Evolutionary conservation across 345 rosid genomes (phyloP).

Genomic region (Diplotaxis tenuifolia): DNA sequence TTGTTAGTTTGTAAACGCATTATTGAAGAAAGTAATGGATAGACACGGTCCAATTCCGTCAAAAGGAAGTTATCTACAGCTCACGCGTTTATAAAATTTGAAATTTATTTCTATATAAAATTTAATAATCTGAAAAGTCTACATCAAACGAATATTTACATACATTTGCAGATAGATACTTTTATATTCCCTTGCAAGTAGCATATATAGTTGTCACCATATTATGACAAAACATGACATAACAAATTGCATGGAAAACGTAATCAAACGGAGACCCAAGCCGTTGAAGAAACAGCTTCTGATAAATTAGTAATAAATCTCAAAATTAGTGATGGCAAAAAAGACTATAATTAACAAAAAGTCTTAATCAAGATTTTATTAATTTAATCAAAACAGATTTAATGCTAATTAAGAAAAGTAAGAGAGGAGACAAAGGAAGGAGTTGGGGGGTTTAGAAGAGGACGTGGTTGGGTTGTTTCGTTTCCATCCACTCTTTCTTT

Average conservation of each 20-base stretch:
- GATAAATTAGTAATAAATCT: conserved; percentile 21
- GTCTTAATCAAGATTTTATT: conserved; percentile 24
- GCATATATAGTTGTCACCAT: conserved; percentile 9
- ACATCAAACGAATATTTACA: conserved; percentile 28
- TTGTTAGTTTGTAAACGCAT: background rate
- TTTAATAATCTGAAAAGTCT: conserved; percentile 3
- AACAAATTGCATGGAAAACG: background rate
- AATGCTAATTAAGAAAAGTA: conserved; percentile 31
- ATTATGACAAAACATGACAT: background rate
- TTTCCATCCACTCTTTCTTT: conserved; percentile 37
- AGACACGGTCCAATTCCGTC: conserved; percentile 10
- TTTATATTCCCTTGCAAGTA: conserved; percentile 14
- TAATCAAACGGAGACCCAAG: conserved; percentile 23
- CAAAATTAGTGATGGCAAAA: background rate
- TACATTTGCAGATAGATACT: background rate
- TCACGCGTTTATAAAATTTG: conserved; percentile 17
- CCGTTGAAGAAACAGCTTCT: conserved; percentile 34
- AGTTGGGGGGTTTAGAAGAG: conserved; percentile 29
- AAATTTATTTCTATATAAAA: background rate
- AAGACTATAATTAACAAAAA: conserved; percentile 32
- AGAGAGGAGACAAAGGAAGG: conserved; percentile 7
- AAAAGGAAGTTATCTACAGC: background rate
- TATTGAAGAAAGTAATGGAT: background rate
- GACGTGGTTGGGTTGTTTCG: conserved; percentile 40
- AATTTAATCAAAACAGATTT: background rate